Evolutionary conservation across 495 filamentous ascomycete species (phyloP), one percentile per base, ranked within the genome.

Genomic region (Cairneyella variabilis): DNA sequence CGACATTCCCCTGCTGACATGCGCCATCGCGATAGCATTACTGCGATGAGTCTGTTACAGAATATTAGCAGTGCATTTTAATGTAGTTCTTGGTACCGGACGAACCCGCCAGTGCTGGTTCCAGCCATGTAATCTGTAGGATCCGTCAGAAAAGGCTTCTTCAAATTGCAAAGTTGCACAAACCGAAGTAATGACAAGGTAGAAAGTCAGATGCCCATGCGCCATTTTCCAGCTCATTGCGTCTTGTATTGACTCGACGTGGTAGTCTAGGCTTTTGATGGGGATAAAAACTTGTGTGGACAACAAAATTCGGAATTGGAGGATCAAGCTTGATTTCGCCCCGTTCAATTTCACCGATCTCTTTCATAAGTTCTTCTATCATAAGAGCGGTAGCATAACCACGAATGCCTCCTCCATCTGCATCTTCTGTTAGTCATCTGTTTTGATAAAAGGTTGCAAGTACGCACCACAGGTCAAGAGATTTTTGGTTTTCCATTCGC

Each of bases 181-280:
- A 23, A 44, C 41, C 41, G 23, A 44, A 44, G 23, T 44, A 44
- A n/a, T 44, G 41, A n/a, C 41, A 44, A 23, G 41, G 41, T 12
- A 44, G 41, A 26, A 22, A 44, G 6, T 44, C 41, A 44, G 28
- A 32, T 6, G 26, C 14, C 20, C 22, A 23, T 11, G 41, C 22
- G 3, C 41, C 16, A 6, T 44, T 22, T 16, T 44, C 41, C 2
- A 44, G 20, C 6, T 44, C 41, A 26, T 18, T 23, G 4, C 2
- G 20, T 12, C 41, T 14, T 11, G n/a, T 42, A 7, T 11, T 23
- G 14, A 8, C 28, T 32, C 14, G 20, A 8, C 12, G n/a, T 23
- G 20, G 5, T 18, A 22, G 23, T 23, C 12, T n/a, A 4, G 41
- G 41, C 22, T 23, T 44, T 12, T 23, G 18, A 14, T 22, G n/a